phyloP scores from a whole-genome alignment of 176 grass and related monocot genomes.

The Aegilops tauschii region DNA sequence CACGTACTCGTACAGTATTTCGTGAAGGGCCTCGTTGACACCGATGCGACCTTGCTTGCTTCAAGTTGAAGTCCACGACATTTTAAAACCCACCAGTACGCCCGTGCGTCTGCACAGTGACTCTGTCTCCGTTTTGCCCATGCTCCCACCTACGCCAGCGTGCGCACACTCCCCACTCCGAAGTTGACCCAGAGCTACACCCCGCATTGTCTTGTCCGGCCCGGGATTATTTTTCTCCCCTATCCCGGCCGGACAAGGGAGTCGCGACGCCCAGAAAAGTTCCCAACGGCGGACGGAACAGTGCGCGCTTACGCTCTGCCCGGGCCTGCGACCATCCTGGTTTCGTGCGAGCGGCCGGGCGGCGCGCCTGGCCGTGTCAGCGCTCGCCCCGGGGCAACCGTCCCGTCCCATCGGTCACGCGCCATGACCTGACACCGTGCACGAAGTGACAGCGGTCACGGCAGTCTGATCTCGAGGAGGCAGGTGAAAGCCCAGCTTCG shows the following conservation, averaged over 20 bases:
- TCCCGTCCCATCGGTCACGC: constrained; percentile 2
- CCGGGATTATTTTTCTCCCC: background rate
- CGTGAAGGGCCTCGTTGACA: background rate
- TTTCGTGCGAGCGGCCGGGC: background rate
- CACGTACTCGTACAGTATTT: background rate
- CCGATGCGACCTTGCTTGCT: background rate
- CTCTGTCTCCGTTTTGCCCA: too few species aligned
- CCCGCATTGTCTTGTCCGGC: background rate
- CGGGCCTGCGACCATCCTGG: background rate
- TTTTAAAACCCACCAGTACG: too few species aligned
- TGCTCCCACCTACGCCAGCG: background rate
- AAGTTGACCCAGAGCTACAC: background rate
- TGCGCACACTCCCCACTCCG: background rate
- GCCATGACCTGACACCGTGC: background rate
- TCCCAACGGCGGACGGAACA: background rate
- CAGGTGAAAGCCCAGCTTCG: background rate
- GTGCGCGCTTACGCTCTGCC: background rate
- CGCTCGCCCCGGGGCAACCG: background rate
- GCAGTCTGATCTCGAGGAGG: background rate
- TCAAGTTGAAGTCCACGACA: too few species aligned
- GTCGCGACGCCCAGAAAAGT: background rate
- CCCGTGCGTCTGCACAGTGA: too few species aligned
- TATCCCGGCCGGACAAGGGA: background rate
- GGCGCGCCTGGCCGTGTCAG: background rate
- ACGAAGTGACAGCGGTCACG: background rate